Evolutionary conservation across 73 alveolate species (phyloP).

Genomic region (Urostyla sp.): DNA sequence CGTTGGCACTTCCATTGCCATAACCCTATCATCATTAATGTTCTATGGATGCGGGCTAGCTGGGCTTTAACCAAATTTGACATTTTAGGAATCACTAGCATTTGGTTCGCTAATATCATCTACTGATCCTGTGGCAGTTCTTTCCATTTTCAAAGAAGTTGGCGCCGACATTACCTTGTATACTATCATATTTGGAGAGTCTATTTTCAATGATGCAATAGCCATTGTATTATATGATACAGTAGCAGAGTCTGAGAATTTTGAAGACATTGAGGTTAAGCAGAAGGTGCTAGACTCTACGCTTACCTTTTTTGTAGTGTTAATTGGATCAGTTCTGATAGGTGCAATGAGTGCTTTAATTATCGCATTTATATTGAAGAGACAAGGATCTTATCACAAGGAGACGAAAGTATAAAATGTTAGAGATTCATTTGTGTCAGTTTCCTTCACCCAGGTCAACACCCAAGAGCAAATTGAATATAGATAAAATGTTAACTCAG

Average conservation of each 20-base stretch:
- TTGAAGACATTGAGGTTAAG: neutral
- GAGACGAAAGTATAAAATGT: neutral
- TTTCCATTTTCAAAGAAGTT: conserved; percentile 77
- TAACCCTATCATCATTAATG: conserved; percentile 55
- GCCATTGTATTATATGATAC: conserved; percentile 74
- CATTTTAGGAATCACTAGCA: conserved; percentile 73
- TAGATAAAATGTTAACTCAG: conserved; percentile 51
- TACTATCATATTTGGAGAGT: conserved; percentile 88
- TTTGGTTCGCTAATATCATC: conserved; percentile 89
- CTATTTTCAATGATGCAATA: conserved; percentile 90
- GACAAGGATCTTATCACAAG: neutral
- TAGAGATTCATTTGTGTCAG: too few species aligned
- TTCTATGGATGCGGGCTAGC: conserved; percentile 39
- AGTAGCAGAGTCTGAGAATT: conserved; percentile 44
- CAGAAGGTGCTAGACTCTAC: conserved; percentile 28
- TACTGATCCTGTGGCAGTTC: conserved; percentile 94
- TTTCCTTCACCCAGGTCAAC: neutral
- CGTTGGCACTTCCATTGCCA: conserved; percentile 86
- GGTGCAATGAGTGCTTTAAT: conserved; percentile 70
- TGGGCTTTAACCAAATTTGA: conserved; percentile 40
- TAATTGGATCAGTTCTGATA: conserved; percentile 69
- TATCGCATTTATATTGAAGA: conserved; percentile 61
- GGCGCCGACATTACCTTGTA: conserved; percentile 72
- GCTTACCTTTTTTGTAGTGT: conserved; percentile 49
- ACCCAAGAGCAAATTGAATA: conserved; percentile 23